Evolutionary conservation across 352 stramenopile genomes (phyloP).

Genomic region (Lagenidium giganteum): DNA sequence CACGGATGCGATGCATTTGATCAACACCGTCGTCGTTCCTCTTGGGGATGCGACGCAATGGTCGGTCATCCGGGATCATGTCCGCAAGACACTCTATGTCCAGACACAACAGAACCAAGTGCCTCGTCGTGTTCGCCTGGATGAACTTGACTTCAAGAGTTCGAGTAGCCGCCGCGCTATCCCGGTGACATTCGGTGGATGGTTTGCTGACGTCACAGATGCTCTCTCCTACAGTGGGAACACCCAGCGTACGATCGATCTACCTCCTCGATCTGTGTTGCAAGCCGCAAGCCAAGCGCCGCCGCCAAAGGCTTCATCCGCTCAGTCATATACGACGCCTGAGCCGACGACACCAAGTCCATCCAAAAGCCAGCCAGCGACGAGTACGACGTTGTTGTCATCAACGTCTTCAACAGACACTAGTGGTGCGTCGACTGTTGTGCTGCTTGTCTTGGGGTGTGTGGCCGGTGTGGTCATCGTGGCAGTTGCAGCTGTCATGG

Average conservation of each 20-base stretch:
- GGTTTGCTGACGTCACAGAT: conserved; percentile 55
- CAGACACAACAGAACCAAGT: conserved; percentile 68
- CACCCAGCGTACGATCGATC: conserved; percentile 37
- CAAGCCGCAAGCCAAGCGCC: too few relatives aligned
- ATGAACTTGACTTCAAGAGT: conserved; percentile 45
- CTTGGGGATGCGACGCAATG: conserved; percentile 54
- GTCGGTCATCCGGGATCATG: conserved; percentile 64
- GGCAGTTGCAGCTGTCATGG: too few relatives aligned
- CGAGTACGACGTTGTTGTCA: too few relatives aligned
- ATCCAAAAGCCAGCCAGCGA: too few relatives aligned
- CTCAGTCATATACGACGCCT: too few relatives aligned
- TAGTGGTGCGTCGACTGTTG: too few relatives aligned
- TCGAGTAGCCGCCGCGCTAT: conserved; percentile 36
- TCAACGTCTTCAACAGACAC: too few relatives aligned
- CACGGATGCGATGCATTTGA: conserved; percentile 49
- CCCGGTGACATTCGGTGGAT: conserved; percentile 55
- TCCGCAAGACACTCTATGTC: conserved; percentile 56
- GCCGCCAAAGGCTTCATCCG: too few relatives aligned
- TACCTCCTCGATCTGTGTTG: conserved; percentile 50
- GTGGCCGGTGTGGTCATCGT: too few relatives aligned
- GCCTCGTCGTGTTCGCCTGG: conserved; percentile 52
- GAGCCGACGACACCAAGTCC: too few relatives aligned
- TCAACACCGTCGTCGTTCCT: conserved; percentile 57
- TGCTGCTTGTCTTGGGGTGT: too few relatives aligned
- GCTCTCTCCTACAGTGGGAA: conserved; percentile 35